These are phyloP conservation scores for Backusella macrospora DNA, from an alignment of 192 early-diverging fungal species.

Conservation along the genomic window DNA sequence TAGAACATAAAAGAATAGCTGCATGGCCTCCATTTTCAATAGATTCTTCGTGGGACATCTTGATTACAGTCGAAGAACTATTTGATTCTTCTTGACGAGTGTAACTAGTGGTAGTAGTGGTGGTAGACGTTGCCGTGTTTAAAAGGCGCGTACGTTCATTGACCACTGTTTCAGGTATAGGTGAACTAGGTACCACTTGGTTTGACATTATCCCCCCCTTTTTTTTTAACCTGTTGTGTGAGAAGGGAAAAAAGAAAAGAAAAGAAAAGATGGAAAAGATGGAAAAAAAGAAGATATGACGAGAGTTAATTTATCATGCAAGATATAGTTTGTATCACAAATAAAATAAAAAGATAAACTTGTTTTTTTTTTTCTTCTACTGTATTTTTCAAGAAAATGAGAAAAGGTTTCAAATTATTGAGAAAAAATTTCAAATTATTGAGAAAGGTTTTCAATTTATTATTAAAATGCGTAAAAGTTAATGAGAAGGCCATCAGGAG, in stretches of 20 bases:
- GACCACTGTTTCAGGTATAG: neutral
- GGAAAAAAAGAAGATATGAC: no score
- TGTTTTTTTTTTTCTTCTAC: no score
- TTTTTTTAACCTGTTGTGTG: neutral
- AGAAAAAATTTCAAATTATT: no score
- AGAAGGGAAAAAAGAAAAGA: slow-evolving; percentile 18
- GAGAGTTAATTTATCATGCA: neutral
- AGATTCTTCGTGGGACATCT: neutral
- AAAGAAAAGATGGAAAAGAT: neutral
- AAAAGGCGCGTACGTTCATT: slow-evolving; percentile 23
- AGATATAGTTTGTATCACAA: no score
- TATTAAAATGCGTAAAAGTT: no score
- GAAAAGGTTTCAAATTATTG: no score
- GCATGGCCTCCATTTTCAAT: neutral
- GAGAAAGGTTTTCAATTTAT: no score
- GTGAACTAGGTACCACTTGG: slow-evolving; percentile 9
- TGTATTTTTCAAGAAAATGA: no score
- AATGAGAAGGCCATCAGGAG: no score
- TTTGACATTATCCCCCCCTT: neutral
- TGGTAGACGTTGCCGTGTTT: neutral
- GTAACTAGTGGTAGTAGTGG: neutral
- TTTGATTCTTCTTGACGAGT: neutral
- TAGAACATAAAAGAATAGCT: neutral
- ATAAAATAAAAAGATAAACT: no score
- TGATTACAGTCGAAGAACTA: neutral